phyloP scores from a whole-genome alignment of 2,329 filamentous ascomycete species.

The Cercospora sesami region DNA sequence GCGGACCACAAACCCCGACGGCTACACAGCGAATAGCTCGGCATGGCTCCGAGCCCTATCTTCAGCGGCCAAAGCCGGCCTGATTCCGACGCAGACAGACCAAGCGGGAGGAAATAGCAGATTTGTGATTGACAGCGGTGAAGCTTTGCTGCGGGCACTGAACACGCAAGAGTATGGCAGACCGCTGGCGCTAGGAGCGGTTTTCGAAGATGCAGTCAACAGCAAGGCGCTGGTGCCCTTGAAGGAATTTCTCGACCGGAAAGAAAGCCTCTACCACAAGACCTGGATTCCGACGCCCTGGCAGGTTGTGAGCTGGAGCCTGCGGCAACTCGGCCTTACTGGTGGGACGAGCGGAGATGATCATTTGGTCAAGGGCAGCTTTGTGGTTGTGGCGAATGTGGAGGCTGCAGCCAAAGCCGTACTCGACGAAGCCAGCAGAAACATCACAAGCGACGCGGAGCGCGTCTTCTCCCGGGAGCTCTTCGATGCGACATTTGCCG shows the following conservation, averaged over 20 bases:
- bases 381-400: conserved; percentile 66
- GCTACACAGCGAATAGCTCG: conserved; percentile 74
- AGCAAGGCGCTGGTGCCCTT: conserved; percentile 70
- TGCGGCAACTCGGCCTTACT: conserved; percentile 57
- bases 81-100: conserved; percentile 48
- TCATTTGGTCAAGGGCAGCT: conserved; percentile 60
- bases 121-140: conserved; percentile 55
- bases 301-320: conserved; percentile 71
- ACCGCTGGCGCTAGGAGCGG: conserved; percentile 76
- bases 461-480: conserved; percentile 38
- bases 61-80: conserved; percentile 66
- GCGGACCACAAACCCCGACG: conserved; percentile 75
- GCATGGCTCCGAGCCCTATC: conserved; percentile 77
- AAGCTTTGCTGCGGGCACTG: conserved; percentile 68
- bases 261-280: conserved; percentile 69
- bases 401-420: conserved; percentile 51
- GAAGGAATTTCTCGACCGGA: conserved; percentile 64
- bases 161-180: conserved; percentile 76
- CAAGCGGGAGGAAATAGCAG: conserved; percentile 45
- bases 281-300: conserved; percentile 70
- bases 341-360: conserved; percentile 45
- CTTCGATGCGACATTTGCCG: conserved; percentile 34
- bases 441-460: conserved; percentile 38
- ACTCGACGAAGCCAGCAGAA: conserved; percentile 36
- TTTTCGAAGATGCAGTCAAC: conserved; percentile 72